Evolutionary conservation across 2,329 filamentous ascomycete species (phyloP).

Genomic region (Lachnellula subtilissima): DNA sequence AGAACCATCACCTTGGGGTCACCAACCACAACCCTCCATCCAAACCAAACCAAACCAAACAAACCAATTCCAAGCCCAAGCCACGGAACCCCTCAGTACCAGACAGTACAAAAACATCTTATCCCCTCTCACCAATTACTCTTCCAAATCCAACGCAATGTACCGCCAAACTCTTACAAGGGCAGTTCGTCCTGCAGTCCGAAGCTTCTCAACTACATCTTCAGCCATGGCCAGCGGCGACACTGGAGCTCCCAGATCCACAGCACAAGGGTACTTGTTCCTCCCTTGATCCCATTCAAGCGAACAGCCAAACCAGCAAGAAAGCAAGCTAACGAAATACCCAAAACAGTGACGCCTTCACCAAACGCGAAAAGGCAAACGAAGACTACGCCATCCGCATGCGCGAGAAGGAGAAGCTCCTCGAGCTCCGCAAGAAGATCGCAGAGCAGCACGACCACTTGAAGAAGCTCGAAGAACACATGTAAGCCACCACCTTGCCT

Average conservation of each 20-base stretch:
- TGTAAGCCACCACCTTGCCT: conserved; percentile 50
- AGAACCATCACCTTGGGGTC: conserved; percentile 11
- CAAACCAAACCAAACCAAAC: not conserved
- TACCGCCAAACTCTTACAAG: conserved; percentile 55
- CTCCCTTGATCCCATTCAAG: not conserved
- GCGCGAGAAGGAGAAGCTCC: conserved; percentile 88
- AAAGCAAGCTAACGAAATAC: conserved; percentile 12
- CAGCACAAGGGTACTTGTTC: conserved; percentile 17
- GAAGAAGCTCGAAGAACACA: conserved; percentile 78
- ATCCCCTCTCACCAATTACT: conserved; percentile 8
- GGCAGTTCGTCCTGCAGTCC: conserved; percentile 42
- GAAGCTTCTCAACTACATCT: conserved; percentile 39
- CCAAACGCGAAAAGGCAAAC: conserved; percentile 79
- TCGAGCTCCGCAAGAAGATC: conserved; percentile 69
- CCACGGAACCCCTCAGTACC: conserved; percentile 16
- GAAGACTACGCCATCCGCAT: conserved; percentile 82
- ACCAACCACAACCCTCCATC: conserved; percentile 23
- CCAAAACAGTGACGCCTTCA: conserved; percentile 74
- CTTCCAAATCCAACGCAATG: conserved; percentile 45
- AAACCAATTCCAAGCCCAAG: not conserved
- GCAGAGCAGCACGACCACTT: conserved; percentile 76
- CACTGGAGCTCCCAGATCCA: conserved; percentile 28
- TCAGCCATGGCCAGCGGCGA: conserved; percentile 62
- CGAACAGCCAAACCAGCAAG: not conserved
- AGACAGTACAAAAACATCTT: conserved; percentile 13